Base-by-base conservation (phyloP, 2,329 filamentous ascomycete genomes). In the Aspergillus intermedius region DNA sequence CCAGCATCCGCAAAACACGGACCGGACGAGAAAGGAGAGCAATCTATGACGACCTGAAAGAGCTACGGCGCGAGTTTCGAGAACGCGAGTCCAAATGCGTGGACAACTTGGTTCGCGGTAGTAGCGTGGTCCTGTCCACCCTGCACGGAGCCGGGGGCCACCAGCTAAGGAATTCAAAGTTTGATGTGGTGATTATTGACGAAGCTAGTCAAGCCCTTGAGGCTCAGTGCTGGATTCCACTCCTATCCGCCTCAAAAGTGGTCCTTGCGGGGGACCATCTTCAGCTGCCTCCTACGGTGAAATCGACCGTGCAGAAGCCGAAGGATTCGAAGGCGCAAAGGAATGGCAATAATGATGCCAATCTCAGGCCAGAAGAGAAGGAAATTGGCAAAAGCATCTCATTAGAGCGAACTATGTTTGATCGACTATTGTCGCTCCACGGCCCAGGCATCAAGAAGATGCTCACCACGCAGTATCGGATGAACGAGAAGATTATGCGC, bases 381-480 rank as follows among this genome's bases (percentile, higher is more conserved):
- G 60, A 70, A 45, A 50, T 58, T 2, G 63, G 69, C 12, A 75
- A 78, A 49, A 77, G 76, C 5, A 75, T 82, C 60, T 83, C 79
- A 1, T 78, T 98, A 5, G 91, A 95, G 62, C 87, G 79, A n/a
- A 97, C 93, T 0, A 76, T 98, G 25, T 98, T 98, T 66, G 91
- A 97, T 67, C 81, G 93, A 23, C 77, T 98, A 39, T 77, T 98
- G 41, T 77, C 79, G 4, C 74, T 96, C 13, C 88, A 98, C 64
- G 93, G 93, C 1, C 72, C 83, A 1, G 76, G 75, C 4, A 90
- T 98, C 72, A 97, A 97, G 73, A 79, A 87, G 45, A 95, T 97
- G 88, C 80, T 98, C 21, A 97, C 89, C 3, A 95, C 87, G 4
- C 93, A 98, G 71, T 98, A 98, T 68, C 89, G 93, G 34, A 98